Percentiles rank a stretch among this genome's conserved stretches.
These are phyloP conservation scores for Clonostachys rosea DNA, from an alignment of 2,329 filamentous ascomycete genomes.

Conservation along the genomic window DNA sequence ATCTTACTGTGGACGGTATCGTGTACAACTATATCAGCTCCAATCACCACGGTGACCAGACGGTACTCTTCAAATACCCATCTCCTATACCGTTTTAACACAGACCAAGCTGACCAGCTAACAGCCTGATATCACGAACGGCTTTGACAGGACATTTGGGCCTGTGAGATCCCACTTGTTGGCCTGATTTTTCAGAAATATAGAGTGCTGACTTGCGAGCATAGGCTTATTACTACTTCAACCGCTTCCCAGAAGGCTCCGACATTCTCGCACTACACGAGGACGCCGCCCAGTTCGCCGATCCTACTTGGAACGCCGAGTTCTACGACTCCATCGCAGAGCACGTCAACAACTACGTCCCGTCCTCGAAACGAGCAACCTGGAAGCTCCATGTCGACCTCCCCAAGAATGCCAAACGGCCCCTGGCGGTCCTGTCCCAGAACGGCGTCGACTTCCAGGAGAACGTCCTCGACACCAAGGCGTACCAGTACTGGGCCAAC, in stretches of 20 bases:
- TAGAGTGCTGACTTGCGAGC: too few species aligned
- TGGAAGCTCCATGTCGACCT: slow-evolving; percentile 46
- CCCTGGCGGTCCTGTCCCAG: slow-evolving; percentile 47
- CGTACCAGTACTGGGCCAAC: slow-evolving; percentile 60
- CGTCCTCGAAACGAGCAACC: slow-evolving; percentile 42
- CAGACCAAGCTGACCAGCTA: too few species aligned
- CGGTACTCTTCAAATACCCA: slow-evolving; percentile 8
- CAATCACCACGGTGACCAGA: slow-evolving; percentile 59
- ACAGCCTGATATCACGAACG: slow-evolving; percentile 55
- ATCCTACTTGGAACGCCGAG: slow-evolving; percentile 47
- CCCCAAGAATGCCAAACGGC: slow-evolving; percentile 41
- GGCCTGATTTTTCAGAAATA: too few species aligned
- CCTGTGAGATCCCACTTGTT: slow-evolving; percentile 20
- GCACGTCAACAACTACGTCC: slow-evolving; percentile 54
- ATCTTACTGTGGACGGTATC: slow-evolving; percentile 60
- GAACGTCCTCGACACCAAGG: slow-evolving; percentile 43
- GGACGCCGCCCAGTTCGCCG: slow-evolving; percentile 48
- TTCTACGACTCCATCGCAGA: slow-evolving; percentile 62
- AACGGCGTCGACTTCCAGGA: slow-evolving; percentile 23
- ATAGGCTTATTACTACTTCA: slow-evolving; percentile 56
- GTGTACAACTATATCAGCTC: slow-evolving; percentile 60
- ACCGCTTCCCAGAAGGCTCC: slow-evolving; percentile 40
- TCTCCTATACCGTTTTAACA: too few species aligned
- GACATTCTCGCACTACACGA: slow-evolving; percentile 40
- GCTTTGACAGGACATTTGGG: slow-evolving; percentile 62